Evolutionary conservation across 2,329 filamentous ascomycete genomes (phyloP).

Genomic region (Botrytis hyacinthi): DNA sequence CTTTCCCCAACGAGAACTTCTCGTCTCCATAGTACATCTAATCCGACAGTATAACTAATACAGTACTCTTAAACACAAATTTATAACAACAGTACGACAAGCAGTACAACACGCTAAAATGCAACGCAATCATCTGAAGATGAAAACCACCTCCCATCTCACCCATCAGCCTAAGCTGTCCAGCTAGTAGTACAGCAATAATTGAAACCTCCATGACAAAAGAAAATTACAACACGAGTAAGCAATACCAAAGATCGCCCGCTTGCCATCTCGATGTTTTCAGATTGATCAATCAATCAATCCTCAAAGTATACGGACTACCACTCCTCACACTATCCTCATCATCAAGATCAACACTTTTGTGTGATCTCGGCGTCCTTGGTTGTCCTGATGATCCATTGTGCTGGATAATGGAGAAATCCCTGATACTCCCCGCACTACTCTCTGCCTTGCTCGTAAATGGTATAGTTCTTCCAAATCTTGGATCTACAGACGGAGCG

Average conservation of each 20-base stretch:
- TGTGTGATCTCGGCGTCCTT: slow-evolving; percentile 16
- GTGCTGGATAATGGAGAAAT: slow-evolving; percentile 31
- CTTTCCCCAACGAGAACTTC: not conserved
- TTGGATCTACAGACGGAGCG: slow-evolving; percentile 37
- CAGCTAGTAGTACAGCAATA: not conserved
- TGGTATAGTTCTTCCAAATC: slow-evolving; percentile 28
- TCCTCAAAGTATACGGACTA: slow-evolving; percentile 32
- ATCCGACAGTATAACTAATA: not conserved
- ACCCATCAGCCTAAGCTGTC: not conserved
- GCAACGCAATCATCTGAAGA: not conserved
- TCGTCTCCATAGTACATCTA: not conserved
- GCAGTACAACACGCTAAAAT: not conserved
- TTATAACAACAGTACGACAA: not conserved
- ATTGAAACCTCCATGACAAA: not conserved
- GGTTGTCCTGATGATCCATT: slow-evolving; percentile 2
- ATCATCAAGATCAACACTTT: slow-evolving; percentile 19
- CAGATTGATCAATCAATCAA: slow-evolving; percentile 21
- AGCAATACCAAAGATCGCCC: not conserved
- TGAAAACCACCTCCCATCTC: not conserved
- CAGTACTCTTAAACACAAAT: not conserved
- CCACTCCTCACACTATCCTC: slow-evolving; percentile 27
- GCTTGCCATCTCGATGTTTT: not conserved
- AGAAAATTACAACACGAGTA: not conserved
- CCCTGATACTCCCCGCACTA: slow-evolving; percentile 26
- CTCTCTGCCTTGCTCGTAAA: slow-evolving; percentile 23